These are phyloP conservation scores for Puccinia triticina DNA, from an alignment of 1,284 basidiomycete species.

Conservation along the genomic window DNA sequence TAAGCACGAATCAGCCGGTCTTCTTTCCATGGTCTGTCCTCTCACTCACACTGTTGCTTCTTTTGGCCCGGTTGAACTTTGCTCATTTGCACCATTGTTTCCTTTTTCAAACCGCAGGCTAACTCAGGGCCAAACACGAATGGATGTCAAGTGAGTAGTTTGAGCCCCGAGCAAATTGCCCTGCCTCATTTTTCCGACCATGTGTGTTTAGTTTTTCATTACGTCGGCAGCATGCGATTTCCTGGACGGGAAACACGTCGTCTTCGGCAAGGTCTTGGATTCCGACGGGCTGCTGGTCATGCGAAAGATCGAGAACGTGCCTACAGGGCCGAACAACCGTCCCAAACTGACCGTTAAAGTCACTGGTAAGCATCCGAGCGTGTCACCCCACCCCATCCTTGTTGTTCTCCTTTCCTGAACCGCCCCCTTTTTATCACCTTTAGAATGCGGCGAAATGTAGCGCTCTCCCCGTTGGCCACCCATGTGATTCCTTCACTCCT, in stretches of 20 bases:
- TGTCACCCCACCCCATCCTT: too few species aligned
- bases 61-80: not conserved
- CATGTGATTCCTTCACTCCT: too few species aligned
- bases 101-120: slow-evolving; percentile 66
- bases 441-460: too few species aligned
- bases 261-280: slow-evolving; percentile 83
- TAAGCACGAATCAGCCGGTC: slow-evolving; percentile 69
- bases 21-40: slow-evolving; percentile 58
- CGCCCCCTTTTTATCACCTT: too few species aligned
- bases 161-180: slow-evolving; percentile 69
- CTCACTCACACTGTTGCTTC: not conserved
- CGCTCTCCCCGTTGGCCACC: too few species aligned
- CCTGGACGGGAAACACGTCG: slow-evolving; percentile 89
- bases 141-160: too few species aligned
- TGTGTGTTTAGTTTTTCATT: slow-evolving; percentile 99
- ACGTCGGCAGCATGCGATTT: slow-evolving; percentile 92
- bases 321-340: slow-evolving; percentile 82
- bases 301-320: slow-evolving; percentile 89
- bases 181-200: too few species aligned
- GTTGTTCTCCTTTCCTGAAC: too few species aligned
- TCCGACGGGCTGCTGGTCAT: slow-evolving; percentile 78
- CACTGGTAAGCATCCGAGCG: slow-evolving; percentile 67
- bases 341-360: slow-evolving; percentile 83
- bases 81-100: not conserved
- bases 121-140: slow-evolving; percentile 91